Percentiles rank a stretch among this genome's conserved stretches.
These are phyloP conservation scores for Odontarrhena argentea DNA, from an alignment of 345 rosid species.

Conservation along the genomic window DNA sequence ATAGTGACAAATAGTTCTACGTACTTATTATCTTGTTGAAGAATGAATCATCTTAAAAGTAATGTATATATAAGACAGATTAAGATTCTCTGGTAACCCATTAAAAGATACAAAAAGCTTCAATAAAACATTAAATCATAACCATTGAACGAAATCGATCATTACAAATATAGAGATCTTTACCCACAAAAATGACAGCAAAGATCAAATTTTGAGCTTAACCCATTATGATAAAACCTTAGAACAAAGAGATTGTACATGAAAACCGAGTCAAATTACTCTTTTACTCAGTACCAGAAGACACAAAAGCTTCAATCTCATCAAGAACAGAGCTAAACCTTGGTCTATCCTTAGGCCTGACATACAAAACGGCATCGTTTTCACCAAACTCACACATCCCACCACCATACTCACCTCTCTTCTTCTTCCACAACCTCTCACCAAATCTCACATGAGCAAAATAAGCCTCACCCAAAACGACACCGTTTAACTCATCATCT, in stretches of 20 bases:
- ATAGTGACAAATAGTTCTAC: no score
- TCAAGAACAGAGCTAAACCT: slow-evolving; percentile 38
- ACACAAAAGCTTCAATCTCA: slow-evolving; percentile 48
- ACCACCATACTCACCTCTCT: slow-evolving; percentile 35
- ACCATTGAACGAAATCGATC: no score
- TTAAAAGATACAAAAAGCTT: no score
- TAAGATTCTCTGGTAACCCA: no score
- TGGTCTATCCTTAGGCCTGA: slow-evolving; percentile 46
- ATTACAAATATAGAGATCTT: no score
- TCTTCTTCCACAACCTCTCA: slow-evolving; percentile 61
- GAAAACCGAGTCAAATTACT: slow-evolving; percentile 4
- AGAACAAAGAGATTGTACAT: not conserved
- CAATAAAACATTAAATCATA: no score
- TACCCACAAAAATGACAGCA: not conserved
- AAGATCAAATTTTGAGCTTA: slow-evolving; percentile 8
- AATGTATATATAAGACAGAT: no score
- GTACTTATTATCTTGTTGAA: no score
- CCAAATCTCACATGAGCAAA: slow-evolving; percentile 62
- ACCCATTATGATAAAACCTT: not conserved
- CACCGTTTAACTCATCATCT: slow-evolving; percentile 18
- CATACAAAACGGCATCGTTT: slow-evolving; percentile 43
- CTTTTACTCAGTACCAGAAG: slow-evolving; percentile 29
- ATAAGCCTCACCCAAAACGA: slow-evolving; percentile 62
- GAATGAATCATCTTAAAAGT: no score
- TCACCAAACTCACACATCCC: slow-evolving; percentile 56